Base-by-base conservation (phyloP, 1,139 yeast species). In the Suhomyces bokatorum region DNA sequence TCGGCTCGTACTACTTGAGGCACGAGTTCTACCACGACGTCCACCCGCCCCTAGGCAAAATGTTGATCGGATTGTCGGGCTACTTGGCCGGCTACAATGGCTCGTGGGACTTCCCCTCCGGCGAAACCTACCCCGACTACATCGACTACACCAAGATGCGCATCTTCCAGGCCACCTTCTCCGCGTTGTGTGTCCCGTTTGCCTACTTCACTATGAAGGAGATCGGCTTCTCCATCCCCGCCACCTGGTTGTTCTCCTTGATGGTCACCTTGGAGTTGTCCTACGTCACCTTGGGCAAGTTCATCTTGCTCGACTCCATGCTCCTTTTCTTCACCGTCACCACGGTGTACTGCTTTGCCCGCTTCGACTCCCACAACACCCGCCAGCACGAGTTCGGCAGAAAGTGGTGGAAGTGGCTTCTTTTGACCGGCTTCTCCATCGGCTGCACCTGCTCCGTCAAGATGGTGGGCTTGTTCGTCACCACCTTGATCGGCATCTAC, bases 11-110 rank as follows among this genome's bases (percentile, higher is more conserved):
- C 66, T 91, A 91, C 70, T 73, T 91, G 55, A 84, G 91, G 73
- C 96, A 88, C 62, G 95, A 90, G 59, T 91, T 90, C 64, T 91
- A 91, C 67, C 97, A 90, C 63, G 99, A 93, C 69, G 99, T 93
- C 47, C 99, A 93, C 66, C 99, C 99, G 42, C 99, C 99, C 2
- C 78, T 95, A 58, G 99, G 98, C 32, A 95, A 95, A 68, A 90
- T 95, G 97, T 77, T 95, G 51, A 91, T 91, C 52, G 99, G 97
- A 1, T 74, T 95, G 35, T 87, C 97, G 12, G 99, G 99, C 13
- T 90, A 86, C 60, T 62, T 95, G 53, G 97, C 97, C 31, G 96
- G 96, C 39, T 93, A 90, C 73, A 87, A 93, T 63, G 99, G 99
- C 32, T 84, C 95, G 2, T 95, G 95, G 84, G 95, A 85, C 59